Conservation (phyloP, 2,329 filamentous ascomycete genomes). For the Microsporum audouinii region DNA sequence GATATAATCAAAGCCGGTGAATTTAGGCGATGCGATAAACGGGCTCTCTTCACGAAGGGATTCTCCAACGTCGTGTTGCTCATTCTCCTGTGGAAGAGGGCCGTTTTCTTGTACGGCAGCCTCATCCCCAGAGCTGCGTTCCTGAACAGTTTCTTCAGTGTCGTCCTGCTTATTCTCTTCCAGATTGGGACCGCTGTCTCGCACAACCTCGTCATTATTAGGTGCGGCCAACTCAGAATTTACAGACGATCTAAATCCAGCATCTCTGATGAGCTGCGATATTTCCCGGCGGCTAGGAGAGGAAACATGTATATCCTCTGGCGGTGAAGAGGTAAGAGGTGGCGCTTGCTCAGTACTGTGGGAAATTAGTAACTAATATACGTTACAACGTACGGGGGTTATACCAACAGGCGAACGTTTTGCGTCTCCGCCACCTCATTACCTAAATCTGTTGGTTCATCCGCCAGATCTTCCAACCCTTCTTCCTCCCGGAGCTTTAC, state of each 20-base stretch:
- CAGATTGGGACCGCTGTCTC: neutral
- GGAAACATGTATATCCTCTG: conserved; percentile 19
- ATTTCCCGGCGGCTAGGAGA: conserved; percentile 32
- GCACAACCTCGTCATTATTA: neutral
- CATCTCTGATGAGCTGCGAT: conserved; percentile 37
- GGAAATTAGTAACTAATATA: neutral
- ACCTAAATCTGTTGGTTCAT: conserved; percentile 16
- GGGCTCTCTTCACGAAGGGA: neutral
- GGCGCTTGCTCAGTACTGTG: neutral
- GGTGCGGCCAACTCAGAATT: conserved; percentile 26
- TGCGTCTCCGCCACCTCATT: conserved; percentile 21
- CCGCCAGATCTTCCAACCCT: conserved; percentile 14
- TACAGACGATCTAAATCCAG: conserved; percentile 38
- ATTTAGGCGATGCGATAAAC: neutral
- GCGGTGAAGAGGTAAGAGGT: conserved; percentile 6
- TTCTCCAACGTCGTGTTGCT: neutral
- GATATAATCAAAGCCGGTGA: neutral
- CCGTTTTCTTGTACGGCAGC: neutral
- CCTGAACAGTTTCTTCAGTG: neutral
- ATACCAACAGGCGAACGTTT: conserved; percentile 31
- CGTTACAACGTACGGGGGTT: neutral
- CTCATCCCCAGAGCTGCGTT: neutral
- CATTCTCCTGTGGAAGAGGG: neutral
- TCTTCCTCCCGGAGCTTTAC: conserved; percentile 7
- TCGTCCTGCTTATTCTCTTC: neutral